Conservation (phyloP, 805 yeast genomes). For the Yamadazyma akitaensis region DNA sequence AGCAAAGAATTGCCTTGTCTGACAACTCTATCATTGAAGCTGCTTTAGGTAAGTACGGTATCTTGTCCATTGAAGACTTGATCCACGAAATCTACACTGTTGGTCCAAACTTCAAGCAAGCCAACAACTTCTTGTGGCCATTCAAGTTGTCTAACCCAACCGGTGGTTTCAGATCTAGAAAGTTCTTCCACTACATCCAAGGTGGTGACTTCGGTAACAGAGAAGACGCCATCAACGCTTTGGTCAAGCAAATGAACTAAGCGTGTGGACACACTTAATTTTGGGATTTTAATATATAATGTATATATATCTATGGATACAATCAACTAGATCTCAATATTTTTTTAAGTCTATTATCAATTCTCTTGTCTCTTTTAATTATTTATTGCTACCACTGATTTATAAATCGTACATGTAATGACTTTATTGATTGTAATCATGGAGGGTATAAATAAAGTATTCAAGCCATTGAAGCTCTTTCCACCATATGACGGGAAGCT, state of each 20-base stretch:
- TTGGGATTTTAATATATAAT: conserved; percentile 3
- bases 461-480: conserved; percentile 30
- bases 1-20: conserved; percentile 87
- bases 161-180: conserved; percentile 98
- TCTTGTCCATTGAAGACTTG: conserved; percentile 86
- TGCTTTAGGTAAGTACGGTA: conserved; percentile 87
- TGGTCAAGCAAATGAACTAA: conserved; percentile 92
- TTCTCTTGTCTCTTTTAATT: not conserved
- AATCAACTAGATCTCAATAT: not conserved
- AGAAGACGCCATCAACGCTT: conserved; percentile 91
- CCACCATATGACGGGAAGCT: conserved; percentile 24
- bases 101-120: conserved; percentile 98
- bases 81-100: conserved; percentile 95
- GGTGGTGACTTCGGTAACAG: conserved; percentile 99
- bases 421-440: conserved; percentile 9
- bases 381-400: not conserved
- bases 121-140: conserved; percentile 98
- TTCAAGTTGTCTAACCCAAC: conserved; percentile 94
- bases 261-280: conserved; percentile 13
- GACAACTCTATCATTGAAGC: conserved; percentile 89
- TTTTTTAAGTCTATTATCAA: not conserved
- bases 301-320: conserved; percentile 2
- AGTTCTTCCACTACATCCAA: conserved; percentile 95
- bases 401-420: not conserved
- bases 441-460: conserved; percentile 19